Percentiles rank a stretch among this genome's conserved stretches.
These are phyloP conservation scores for Allantophomopsis cytisporea DNA, from an alignment of 2,329 filamentous ascomycete genomes.

Conservation along the genomic window DNA sequence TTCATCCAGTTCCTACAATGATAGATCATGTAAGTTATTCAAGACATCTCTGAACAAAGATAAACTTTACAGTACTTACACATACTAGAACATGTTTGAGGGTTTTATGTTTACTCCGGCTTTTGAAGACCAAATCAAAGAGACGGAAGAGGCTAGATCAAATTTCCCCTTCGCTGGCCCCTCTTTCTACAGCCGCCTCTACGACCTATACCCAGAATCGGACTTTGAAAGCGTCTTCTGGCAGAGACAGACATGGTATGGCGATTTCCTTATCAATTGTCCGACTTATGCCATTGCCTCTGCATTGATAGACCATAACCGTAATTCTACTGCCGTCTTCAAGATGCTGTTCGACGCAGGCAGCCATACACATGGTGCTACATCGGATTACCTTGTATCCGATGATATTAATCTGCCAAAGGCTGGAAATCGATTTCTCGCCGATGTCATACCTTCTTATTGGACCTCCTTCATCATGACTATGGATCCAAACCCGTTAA, in stretches of 20 bases:
- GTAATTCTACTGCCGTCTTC: constrained; percentile 8
- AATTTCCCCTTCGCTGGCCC: constrained; percentile 20
- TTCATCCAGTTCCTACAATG: constrained; percentile 19
- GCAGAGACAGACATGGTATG: constrained; percentile 23
- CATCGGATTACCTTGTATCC: constrained; percentile 11
- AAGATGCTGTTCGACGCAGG: constrained; percentile 22
- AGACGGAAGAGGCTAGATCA: constrained; percentile 14
- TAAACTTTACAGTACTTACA: too few species aligned
- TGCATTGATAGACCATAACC: background rate
- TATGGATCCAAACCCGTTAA: constrained; percentile 18
- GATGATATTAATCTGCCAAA: constrained; percentile 2
- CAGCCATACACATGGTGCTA: constrained; percentile 18
- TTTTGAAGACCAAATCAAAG: constrained; percentile 13
- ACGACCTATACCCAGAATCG: constrained; percentile 21
- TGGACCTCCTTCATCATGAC: constrained; percentile 19
- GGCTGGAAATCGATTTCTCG: constrained; percentile 18
- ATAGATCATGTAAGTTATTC: constrained; percentile 12
- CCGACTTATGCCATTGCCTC: background rate
- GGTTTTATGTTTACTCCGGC: constrained; percentile 21
- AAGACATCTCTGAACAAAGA: too few species aligned
- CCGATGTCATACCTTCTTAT: constrained; percentile 18
- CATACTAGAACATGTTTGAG: constrained; percentile 18
- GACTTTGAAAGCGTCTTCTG: constrained; percentile 15
- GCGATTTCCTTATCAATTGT: constrained; percentile 28
- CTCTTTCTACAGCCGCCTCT: constrained; percentile 23